Conservation (phyloP, 805 yeast species). For the Candida tallmaniae region DNA sequence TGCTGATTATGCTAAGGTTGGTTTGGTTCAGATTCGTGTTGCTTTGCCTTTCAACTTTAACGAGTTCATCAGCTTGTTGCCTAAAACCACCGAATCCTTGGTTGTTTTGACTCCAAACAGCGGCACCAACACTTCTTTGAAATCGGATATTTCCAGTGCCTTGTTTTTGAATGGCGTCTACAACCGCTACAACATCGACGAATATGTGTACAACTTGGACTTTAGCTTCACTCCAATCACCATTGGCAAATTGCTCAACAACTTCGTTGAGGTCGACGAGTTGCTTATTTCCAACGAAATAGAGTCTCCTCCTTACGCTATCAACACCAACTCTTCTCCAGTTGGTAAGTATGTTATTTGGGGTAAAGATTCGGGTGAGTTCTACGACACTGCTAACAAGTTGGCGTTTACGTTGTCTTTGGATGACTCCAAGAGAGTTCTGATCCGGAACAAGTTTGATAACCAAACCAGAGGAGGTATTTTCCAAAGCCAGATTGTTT, state of each 20-base stretch:
- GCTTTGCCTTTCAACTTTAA: conserved; percentile 74
- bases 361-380: conserved; percentile 61
- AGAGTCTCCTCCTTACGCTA: conserved; percentile 13
- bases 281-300: conserved; percentile 19
- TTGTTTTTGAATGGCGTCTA: conserved; percentile 49
- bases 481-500: conserved; percentile 61
- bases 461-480: conserved; percentile 70
- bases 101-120: conserved; percentile 47
- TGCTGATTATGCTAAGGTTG: conserved; percentile 41
- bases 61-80: conserved; percentile 56
- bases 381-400: conserved; percentile 54
- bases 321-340: conserved; percentile 40
- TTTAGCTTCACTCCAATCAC: conserved; percentile 56
- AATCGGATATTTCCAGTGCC: conserved; percentile 70
- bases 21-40: conserved; percentile 66
- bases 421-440: conserved; percentile 48
- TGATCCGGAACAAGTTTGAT: conserved; percentile 65
- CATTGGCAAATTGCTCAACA: conserved; percentile 42
- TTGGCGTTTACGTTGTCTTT: conserved; percentile 68
- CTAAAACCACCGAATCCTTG: conserved; percentile 52
- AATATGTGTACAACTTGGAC: conserved; percentile 47
- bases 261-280: conserved; percentile 33
- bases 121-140: conserved; percentile 43
- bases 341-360: conserved; percentile 52
- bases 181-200: conserved; percentile 40